Conservation (phyloP, 805 yeast species). For the Starmera dryadoides region DNA sequence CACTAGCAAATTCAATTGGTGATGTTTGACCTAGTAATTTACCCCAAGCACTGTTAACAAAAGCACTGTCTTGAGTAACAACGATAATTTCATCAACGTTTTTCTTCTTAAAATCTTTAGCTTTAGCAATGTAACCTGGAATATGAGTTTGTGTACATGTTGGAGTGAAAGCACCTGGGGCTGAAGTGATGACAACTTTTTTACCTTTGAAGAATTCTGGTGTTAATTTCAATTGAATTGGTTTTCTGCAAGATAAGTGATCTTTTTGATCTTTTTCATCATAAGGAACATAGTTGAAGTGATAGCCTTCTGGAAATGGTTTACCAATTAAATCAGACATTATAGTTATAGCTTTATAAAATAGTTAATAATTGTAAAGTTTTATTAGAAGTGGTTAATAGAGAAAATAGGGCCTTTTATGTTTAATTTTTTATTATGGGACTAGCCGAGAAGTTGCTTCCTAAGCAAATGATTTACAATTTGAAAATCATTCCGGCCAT, state of each 20-base stretch:
- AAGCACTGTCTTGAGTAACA: slow-evolving; percentile 63
- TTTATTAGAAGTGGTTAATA: no score
- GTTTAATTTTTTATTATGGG: no score
- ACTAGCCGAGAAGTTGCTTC: no score
- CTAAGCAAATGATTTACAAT: no score
- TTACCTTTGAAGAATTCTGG: slow-evolving; percentile 20
- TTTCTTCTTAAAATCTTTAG: slow-evolving; percentile 44
- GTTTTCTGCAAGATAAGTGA: slow-evolving; percentile 17
- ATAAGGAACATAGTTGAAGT: slow-evolving; percentile 21
- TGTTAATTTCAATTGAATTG: slow-evolving; percentile 17
- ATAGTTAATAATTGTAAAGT: not conserved
- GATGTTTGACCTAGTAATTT: slow-evolving; percentile 26
- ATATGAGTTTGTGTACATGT: slow-evolving; percentile 68
- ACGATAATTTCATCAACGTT: slow-evolving; percentile 56
- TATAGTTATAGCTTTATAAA: no score
- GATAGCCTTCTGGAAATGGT: slow-evolving; percentile 21
- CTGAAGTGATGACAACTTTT: slow-evolving; percentile 58
- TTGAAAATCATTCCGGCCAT: no score
- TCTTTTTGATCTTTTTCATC: slow-evolving; percentile 19
- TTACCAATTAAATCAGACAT: slow-evolving; percentile 16
- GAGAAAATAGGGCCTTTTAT: no score
- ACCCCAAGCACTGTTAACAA: slow-evolving; percentile 67
- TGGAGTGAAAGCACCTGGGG: slow-evolving; percentile 87
- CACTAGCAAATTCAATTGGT: slow-evolving; percentile 49
- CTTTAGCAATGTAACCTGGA: slow-evolving; percentile 53